A percentile compares a stretch with the other conserved stretches of the same genome.
Evolutionary conservation across 2,329 filamentous ascomycete species (phyloP).

Genomic region (Neonectria faginata): DNA sequence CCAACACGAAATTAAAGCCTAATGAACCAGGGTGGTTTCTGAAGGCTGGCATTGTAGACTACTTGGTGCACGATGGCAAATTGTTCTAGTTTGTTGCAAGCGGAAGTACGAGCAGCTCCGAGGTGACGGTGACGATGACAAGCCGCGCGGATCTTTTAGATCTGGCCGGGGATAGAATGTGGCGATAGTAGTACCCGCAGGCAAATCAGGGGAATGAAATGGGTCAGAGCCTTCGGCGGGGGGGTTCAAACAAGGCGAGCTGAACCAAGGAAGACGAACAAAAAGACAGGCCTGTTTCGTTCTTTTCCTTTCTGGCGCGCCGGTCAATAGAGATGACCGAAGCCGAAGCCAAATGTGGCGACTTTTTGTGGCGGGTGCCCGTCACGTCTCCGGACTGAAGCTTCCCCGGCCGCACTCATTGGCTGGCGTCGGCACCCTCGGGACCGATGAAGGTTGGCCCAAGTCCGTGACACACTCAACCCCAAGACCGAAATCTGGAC

Average conservation of each 20-base stretch:
- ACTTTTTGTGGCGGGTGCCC: not conserved
- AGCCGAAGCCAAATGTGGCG: slow-evolving; percentile 13
- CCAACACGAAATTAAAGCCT: not conserved
- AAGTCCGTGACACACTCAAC: slow-evolving; percentile 16
- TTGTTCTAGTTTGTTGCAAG: not conserved
- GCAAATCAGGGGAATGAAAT: slow-evolving; percentile 37
- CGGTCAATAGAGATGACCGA: slow-evolving; percentile 20
- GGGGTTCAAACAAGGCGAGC: slow-evolving; percentile 3
- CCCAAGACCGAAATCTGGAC: not conserved
- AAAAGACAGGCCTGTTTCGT: not conserved
- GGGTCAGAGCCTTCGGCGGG: slow-evolving; percentile 35
- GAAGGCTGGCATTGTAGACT: not conserved
- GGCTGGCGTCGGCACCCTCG: slow-evolving; percentile 27
- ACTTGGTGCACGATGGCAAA: not conserved
- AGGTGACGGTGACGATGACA: slow-evolving; percentile 23
- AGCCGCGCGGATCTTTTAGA: slow-evolving; percentile 36
- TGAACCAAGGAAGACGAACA: not conserved
- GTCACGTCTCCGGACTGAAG: slow-evolving; percentile 29
- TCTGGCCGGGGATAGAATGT: slow-evolving; percentile 16
- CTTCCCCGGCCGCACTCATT: slow-evolving; percentile 19
- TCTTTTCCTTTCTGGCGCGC: not conserved
- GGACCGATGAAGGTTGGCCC: slow-evolving; percentile 34
- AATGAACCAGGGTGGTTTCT: not conserved
- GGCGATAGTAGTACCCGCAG: slow-evolving; percentile 26
- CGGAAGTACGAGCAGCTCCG: slow-evolving; percentile 26